Evolutionary conservation across 768 basidiomycete species (phyloP).

Genomic region (Chlorophyllum brunneum): DNA sequence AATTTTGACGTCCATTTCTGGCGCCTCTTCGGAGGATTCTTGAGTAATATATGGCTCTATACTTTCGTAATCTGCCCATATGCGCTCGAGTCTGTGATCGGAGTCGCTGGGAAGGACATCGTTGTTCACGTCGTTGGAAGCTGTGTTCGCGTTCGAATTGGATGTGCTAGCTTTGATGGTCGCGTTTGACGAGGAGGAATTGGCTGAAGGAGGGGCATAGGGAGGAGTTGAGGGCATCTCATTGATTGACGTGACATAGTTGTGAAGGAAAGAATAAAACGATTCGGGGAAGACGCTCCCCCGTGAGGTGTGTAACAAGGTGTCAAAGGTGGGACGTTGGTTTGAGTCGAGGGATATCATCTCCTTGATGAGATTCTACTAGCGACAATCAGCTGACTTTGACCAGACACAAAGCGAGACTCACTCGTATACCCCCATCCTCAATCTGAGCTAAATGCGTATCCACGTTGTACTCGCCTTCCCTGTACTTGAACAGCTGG

Average conservation of each 20-base stretch:
- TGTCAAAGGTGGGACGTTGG: constrained; percentile 78
- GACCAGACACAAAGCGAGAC: constrained; percentile 17
- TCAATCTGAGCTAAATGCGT: constrained; percentile 68
- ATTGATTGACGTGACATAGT: constrained; percentile 79
- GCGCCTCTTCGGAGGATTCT: constrained; percentile 40
- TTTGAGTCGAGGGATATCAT: constrained; percentile 86
- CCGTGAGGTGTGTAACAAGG: constrained; percentile 67
- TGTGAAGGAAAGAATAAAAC: constrained; percentile 94
- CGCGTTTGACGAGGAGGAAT: constrained; percentile 27
- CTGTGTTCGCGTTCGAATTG: constrained; percentile 29
- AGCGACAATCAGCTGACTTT: constrained; percentile 19
- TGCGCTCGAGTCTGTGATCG: constrained; percentile 77
- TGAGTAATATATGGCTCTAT: constrained; percentile 65
- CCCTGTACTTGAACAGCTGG: constrained; percentile 91
- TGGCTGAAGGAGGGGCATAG: constrained; percentile 34
- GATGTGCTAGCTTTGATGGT: constrained; percentile 30
- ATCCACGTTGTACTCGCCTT: constrained; percentile 79
- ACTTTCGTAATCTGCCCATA: constrained; percentile 87
- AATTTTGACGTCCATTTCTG: constrained; percentile 46
- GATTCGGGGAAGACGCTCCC: constrained; percentile 84
- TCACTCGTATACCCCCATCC: constrained; percentile 79
- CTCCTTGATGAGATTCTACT: constrained; percentile 78
- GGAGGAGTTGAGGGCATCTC: constrained; percentile 53
- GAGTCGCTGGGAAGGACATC: constrained; percentile 44
- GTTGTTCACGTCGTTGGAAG: constrained; percentile 14